These are phyloP conservation scores for Akanthomyces lecanii DNA, from an alignment of 2,329 filamentous ascomycete genomes.

Conservation along the genomic window DNA sequence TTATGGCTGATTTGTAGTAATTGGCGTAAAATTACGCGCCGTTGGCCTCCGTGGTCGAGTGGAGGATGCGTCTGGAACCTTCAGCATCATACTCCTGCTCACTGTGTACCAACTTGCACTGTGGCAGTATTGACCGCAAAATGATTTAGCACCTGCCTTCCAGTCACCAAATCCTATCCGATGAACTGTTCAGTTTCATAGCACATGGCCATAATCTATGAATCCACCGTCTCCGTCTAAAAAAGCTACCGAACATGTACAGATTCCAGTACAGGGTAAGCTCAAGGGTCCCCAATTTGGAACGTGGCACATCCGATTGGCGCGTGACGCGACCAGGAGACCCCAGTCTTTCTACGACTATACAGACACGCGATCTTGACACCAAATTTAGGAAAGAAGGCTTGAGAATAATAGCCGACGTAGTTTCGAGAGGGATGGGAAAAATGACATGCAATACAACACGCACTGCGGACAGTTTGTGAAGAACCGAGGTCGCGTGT, in stretches of 20 bases:
- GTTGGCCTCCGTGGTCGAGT: no score
- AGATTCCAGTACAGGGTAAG: background rate
- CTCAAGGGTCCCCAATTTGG: background rate
- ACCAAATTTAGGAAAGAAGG: background rate
- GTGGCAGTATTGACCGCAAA: no score
- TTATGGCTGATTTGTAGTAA: no score
- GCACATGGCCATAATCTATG: background rate
- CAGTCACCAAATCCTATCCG: background rate
- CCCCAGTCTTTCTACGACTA: constrained; percentile 3
- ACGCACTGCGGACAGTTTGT: background rate
- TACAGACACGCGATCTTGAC: background rate
- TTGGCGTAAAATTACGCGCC: no score
- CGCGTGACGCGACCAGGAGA: background rate
- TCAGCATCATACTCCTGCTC: no score
- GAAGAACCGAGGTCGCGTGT: background rate
- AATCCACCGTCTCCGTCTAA: background rate
- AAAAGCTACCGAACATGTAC: background rate
- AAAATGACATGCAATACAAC: background rate
- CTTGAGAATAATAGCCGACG: background rate
- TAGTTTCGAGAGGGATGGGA: background rate
- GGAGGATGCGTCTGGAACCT: no score
- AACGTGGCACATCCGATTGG: background rate
- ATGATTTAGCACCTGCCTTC: no score
- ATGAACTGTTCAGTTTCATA: no score
- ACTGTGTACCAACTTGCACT: no score